These are phyloP conservation scores for Crithidia brevicula DNA, from an alignment of 208 protist genomes.

Conservation along the genomic window DNA sequence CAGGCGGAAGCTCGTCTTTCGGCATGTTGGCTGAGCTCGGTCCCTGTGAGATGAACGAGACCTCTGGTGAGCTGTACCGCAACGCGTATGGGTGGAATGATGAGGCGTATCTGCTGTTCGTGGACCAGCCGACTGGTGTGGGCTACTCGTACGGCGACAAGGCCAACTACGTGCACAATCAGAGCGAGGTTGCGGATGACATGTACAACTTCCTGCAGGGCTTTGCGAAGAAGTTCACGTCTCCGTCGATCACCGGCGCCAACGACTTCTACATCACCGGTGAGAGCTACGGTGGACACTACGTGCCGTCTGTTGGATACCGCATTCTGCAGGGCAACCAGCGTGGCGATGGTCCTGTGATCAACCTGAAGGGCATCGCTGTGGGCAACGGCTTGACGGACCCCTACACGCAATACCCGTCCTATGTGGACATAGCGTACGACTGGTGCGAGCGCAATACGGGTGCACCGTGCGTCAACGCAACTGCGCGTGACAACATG, in stretches of 20 bases:
- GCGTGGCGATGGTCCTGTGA: slow-evolving; percentile 28
- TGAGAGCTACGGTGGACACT: slow-evolving; percentile 90
- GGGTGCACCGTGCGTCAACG: slow-evolving; percentile 59
- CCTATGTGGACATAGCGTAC: slow-evolving; percentile 68
- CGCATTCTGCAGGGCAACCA: slow-evolving; percentile 53
- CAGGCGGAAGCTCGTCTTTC: slow-evolving; percentile 83
- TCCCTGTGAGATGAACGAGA: slow-evolving; percentile 75
- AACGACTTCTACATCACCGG: slow-evolving; percentile 85
- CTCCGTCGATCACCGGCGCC: slow-evolving; percentile 51
- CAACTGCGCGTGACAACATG: slow-evolving; percentile 48
- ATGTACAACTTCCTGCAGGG: slow-evolving; percentile 87
- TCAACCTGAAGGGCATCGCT: slow-evolving; percentile 72
- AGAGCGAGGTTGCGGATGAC: slow-evolving; percentile 78
- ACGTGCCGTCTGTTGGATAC: slow-evolving; percentile 59
- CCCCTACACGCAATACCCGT: slow-evolving; percentile 71
- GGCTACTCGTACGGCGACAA: slow-evolving; percentile 83
- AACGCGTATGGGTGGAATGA: slow-evolving; percentile 87
- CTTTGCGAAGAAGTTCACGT: slow-evolving; percentile 61
- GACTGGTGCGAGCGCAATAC: slow-evolving; percentile 54
- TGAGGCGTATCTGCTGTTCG: slow-evolving; percentile 85
- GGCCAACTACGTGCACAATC: slow-evolving; percentile 66
- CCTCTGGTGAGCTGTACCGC: slow-evolving; percentile 39
- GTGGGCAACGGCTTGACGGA: slow-evolving; percentile 92
- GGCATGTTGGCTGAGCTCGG: slow-evolving; percentile 82
- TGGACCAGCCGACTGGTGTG: slow-evolving; percentile 93